These are phyloP conservation scores for Colletotrichum sp. DNA, from an alignment of 2,329 filamentous ascomycete genomes.

Conservation along the genomic window DNA sequence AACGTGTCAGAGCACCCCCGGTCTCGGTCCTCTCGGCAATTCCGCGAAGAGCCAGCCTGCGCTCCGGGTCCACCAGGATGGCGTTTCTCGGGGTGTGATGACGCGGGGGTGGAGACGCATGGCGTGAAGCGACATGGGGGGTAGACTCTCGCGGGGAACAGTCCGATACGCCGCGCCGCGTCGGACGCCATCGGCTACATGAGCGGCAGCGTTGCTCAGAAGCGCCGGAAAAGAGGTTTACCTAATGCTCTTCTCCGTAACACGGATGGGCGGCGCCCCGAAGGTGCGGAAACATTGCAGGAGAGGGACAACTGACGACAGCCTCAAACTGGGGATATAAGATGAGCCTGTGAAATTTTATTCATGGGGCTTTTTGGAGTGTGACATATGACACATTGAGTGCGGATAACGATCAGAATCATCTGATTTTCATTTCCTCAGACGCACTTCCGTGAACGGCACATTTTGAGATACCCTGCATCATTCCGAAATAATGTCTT, in stretches of 20 bases:
- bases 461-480: not conserved
- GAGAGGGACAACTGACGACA: not conserved
- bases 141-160: constrained; percentile 2
- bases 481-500: constrained; percentile 23
- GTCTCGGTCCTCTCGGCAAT: constrained; percentile 18
- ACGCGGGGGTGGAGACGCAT: constrained; percentile 10
- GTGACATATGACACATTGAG: not conserved
- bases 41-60: not conserved
- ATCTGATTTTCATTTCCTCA: not conserved
- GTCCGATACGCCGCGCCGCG: not conserved
- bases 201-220: not conserved
- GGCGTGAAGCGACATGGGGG: not conserved
- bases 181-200: not conserved
- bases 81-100: constrained; percentile 17
- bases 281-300: constrained; percentile 12
- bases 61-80: constrained; percentile 6
- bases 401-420: not conserved
- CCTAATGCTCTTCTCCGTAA: constrained; percentile 6
- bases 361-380: not conserved
- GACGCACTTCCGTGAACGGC: not conserved
- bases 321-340: constrained; percentile 11
- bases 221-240: constrained; percentile 14
- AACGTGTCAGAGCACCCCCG: constrained; percentile 1
- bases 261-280: not conserved
- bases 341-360: not conserved